Percentiles rank a stretch among this genome's conserved stretches.
Conservation (phyloP, 2,329 filamentous ascomycete species). For the Elsinoe arachidis region DNA sequence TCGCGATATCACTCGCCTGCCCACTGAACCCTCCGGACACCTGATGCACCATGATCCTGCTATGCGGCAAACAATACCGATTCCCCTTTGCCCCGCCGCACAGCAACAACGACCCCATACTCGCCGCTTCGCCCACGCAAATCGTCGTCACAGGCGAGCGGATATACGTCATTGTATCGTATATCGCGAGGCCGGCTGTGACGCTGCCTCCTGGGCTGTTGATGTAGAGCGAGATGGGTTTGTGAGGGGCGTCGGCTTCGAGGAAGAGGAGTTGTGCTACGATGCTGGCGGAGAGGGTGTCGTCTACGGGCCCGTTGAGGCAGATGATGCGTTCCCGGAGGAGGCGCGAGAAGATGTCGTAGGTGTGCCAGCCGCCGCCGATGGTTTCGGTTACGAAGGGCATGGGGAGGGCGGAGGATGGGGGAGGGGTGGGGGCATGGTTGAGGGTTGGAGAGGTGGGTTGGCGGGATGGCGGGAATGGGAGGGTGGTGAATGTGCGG, state of each 20-base stretch:
- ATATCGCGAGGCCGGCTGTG: conserved; percentile 76
- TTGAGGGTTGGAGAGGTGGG: conserved; percentile 14
- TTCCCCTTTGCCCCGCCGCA: conserved; percentile 78
- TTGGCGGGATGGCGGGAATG: background rate
- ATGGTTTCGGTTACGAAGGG: conserved; percentile 45
- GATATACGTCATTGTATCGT: conserved; percentile 98
- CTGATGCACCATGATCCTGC: conserved; percentile 94
- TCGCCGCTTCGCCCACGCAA: conserved; percentile 87
- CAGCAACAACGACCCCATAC: conserved; percentile 85
- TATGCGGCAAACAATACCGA: conserved; percentile 84
- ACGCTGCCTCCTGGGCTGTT: conserved; percentile 93
- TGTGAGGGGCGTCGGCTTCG: conserved; percentile 90
- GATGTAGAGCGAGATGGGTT: conserved; percentile 95
- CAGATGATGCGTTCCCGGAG: conserved; percentile 82
- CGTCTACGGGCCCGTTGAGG: conserved; percentile 84
- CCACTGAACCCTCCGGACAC: conserved; percentile 67
- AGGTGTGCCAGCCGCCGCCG: conserved; percentile 44
- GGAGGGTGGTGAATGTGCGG: conserved; percentile 13
- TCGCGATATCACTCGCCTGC: conserved; percentile 74
- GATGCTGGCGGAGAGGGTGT: conserved; percentile 82
- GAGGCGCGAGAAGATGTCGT: conserved; percentile 39
- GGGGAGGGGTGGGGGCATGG: conserved; percentile 21
- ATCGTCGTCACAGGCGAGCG: conserved; percentile 87
- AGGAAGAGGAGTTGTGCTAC: conserved; percentile 96
- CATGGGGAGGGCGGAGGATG: conserved; percentile 36